Percentiles rank a stretch among this genome's conserved stretches.
These are phyloP conservation scores for Emydomyces testavorans DNA, from an alignment of 2,329 filamentous ascomycete species.

Conservation along the genomic window DNA sequence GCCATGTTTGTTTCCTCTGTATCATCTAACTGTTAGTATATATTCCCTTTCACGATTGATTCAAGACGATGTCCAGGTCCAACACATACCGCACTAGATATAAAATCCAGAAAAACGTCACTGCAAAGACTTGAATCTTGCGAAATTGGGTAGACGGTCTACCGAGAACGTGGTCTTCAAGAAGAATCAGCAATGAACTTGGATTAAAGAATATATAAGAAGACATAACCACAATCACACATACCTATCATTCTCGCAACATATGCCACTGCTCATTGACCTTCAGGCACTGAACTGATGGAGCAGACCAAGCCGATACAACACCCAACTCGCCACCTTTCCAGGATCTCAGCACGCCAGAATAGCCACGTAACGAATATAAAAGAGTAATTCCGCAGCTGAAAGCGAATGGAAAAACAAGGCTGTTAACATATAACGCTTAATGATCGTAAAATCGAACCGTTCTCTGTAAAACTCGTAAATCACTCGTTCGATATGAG, in stretches of 20 bases:
- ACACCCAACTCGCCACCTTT: too few species aligned
- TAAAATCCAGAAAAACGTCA: conserved; percentile 80
- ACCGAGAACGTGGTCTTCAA: conserved; percentile 76
- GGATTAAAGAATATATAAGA: too few species aligned
- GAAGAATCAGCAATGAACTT: background rate
- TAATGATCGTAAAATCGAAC: too few species aligned
- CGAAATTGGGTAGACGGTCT: conserved; percentile 83
- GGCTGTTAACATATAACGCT: too few species aligned
- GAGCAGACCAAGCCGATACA: too few species aligned
- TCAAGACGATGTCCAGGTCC: background rate
- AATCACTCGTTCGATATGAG: too few species aligned
- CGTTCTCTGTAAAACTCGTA: too few species aligned
- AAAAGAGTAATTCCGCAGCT: too few species aligned
- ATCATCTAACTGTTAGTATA: background rate
- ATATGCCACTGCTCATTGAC: background rate
- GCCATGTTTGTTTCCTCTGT: conserved; percentile 73
- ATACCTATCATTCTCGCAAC: background rate
- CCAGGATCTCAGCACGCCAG: too few species aligned
- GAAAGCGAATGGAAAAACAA: too few species aligned
- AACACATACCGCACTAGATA: conserved; percentile 61
- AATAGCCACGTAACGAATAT: too few species aligned
- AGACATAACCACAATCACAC: background rate
- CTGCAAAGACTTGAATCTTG: conserved; percentile 81
- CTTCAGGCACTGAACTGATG: too few species aligned
- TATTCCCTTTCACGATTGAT: background rate